These are phyloP conservation scores for Biscogniauxia sp. DNA, from an alignment of 2,329 filamentous ascomycete genomes.

Conservation along the genomic window DNA sequence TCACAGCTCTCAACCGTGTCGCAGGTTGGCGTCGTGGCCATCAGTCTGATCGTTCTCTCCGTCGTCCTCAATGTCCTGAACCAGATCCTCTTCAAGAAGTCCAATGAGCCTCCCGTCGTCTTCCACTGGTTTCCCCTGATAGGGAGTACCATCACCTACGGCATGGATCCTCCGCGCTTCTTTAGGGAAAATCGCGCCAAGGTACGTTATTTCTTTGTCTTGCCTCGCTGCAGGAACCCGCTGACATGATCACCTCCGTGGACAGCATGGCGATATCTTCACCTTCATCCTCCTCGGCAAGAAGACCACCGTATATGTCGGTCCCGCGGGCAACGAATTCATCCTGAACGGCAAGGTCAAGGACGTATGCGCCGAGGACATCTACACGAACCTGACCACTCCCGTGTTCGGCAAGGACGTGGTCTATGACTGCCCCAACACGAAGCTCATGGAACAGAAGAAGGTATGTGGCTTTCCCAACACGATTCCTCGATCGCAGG, in stretches of 20 bases:
- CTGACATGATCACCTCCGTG: constrained; percentile 9
- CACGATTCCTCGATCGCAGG: background rate
- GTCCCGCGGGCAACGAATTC: constrained; percentile 82
- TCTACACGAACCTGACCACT: constrained; percentile 75
- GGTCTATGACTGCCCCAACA: constrained; percentile 86
- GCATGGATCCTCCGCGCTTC: constrained; percentile 90
- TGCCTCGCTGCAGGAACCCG: background rate
- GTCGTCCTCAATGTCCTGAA: constrained; percentile 76
- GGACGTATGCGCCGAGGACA: constrained; percentile 87
- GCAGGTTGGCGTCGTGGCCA: constrained; percentile 47
- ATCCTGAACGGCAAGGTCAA: constrained; percentile 88
- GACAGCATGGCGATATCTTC: constrained; percentile 81
- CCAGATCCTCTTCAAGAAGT: constrained; percentile 78
- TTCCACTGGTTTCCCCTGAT: constrained; percentile 82
- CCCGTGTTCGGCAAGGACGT: constrained; percentile 80
- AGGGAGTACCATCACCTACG: constrained; percentile 89
- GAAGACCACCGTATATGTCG: constrained; percentile 83
- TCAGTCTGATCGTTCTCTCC: constrained; percentile 47
- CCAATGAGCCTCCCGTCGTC: constrained; percentile 76
- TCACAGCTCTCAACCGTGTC: constrained; percentile 44
- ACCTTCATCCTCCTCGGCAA: constrained; percentile 86
- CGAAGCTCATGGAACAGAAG: constrained; percentile 95
- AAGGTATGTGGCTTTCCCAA: constrained; percentile 55
- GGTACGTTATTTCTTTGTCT: constrained; percentile 46
- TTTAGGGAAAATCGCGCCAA: constrained; percentile 74